Base-by-base conservation (phyloP, 2,329 filamentous ascomycete species). In the Claviceps sorghi region DNA sequence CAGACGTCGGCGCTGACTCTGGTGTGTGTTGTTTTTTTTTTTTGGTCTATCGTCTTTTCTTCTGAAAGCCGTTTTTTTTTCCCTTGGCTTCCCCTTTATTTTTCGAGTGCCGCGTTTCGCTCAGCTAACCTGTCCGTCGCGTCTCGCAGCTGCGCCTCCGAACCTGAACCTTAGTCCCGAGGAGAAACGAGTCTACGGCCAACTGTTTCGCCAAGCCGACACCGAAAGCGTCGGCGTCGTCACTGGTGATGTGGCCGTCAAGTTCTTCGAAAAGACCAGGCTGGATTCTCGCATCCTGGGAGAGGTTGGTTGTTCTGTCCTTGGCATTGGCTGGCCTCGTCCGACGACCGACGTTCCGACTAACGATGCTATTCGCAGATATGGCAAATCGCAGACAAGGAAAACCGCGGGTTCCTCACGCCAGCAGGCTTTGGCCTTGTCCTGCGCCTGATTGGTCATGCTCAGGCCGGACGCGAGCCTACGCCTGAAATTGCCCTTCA, bases 361-460 rank as follows among this genome's bases (percentile, higher is more conserved):
- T 57, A 44, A 57, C 52, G 26, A 36, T 47, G 21, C 22, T 26
- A 42, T 43, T 29, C 51, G 30, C 68, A 95, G 86, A 97, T 98
- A 77, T 98, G 93, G 93, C 91, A 97, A 72, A 93, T 98, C 67
- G 91, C 93, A 60, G 93, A 98, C 72, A 89, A 81, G 59, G 91
- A 97, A 72, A 98, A 98, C 72, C 82, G 90, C 58, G 93, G 93
- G 50, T 86, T 97, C 59, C 75, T 98, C 59, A 96, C 90, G 36
- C 89, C 89, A 21, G 81, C 89, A 43, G 93, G 91, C 65, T 98
- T 98, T 71, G 88, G 90, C 55, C 80, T 95, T 65, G 93, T 95
- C 53, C 72, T 98, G 65, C 82, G 93, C 63, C 81, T 98, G 65
- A 97, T 98, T 65, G 93, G 89, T 55, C 93, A 97, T 72, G 90